Evolutionary conservation across 1,139 yeast genomes (phyloP), one percentile per base, ranked within the genome.

Genomic region (Scheffersomyces insectosa): DNA sequence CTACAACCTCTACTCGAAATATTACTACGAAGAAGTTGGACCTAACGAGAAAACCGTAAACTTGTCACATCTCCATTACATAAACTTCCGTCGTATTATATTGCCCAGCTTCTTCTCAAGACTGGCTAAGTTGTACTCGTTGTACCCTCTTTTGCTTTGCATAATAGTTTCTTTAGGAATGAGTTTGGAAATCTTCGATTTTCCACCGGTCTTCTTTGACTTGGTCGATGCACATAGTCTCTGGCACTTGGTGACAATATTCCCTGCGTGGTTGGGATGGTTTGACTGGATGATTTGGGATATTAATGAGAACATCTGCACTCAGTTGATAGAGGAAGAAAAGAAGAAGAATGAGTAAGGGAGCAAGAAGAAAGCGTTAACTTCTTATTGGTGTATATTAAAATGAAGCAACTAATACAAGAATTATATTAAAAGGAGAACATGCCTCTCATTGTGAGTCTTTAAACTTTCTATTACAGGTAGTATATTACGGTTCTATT

Each of bases 181-280:
- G 95, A 74, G 85, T 12, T 77, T 91, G 50, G 99, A 93, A 60
- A 68, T 93, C 32, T 86, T 90, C 62, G 99, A 93, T 63, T 93
- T 91, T 59, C 80, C 96, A 5, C 96, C 93, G 3, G 40, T 73
- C 3, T 63, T 81, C 44, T 69, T 62, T 41, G 84, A 79, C 50
- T 74, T 86, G 43, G 62, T 93, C 1, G 99, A 93, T 65, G 97
- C 99, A 0, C 99, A 93, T 63, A 83, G 97, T 1, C 67, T 91
- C 45, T 91, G 98, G 98, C 99, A 91, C 63, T 70, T 83, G 42
- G 82, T 83, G 13, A 87, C 95, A 0, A 83, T 87, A 3, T 60
- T 85, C 56, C 93, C 95, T 36, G 73, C 66, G 3, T 60, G 57
- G 39, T 63, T 56, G 50, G 78, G 79, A 4, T 73, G 77, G 77